Evolutionary conservation across 176 grass and related monocot species (phyloP).

Genomic region (Coix lacrymajobi): DNA sequence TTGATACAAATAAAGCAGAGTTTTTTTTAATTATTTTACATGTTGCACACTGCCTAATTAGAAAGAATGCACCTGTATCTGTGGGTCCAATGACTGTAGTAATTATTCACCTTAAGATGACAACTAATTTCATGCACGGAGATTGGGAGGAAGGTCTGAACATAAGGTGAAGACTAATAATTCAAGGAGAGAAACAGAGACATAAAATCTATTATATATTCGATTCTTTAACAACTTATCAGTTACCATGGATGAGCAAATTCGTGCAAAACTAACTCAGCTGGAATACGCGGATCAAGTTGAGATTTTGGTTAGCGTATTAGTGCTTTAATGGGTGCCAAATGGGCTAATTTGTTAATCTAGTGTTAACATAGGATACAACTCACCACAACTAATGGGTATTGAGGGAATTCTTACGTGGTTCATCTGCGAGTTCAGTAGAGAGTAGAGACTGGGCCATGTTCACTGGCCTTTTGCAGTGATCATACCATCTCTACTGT

Average conservation of each 20-base stretch:
- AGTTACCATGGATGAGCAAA: background rate
- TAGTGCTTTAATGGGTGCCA: background rate
- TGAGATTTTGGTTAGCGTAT: background rate
- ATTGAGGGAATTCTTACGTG: background rate
- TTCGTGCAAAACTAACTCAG: background rate
- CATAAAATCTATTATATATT: background rate
- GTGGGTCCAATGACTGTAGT: background rate
- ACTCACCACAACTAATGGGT: background rate
- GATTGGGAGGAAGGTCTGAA: background rate
- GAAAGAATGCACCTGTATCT: background rate
- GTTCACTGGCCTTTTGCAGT: background rate
- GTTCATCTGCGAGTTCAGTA: background rate
- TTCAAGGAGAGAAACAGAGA: background rate
- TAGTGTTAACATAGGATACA: background rate
- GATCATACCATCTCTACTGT: background rate
- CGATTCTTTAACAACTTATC: background rate
- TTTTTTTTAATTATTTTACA: background rate
- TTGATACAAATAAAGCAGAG: background rate
- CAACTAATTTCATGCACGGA: background rate
- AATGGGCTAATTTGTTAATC: background rate
- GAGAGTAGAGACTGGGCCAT: background rate
- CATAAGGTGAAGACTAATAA: background rate
- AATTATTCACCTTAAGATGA: conserved; percentile 3
- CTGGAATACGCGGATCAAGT: background rate
- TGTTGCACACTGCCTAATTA: background rate